Evolutionary conservation across 2,329 filamentous ascomycete species (phyloP).

Genomic region (Coniochaeta pulveracea): DNA sequence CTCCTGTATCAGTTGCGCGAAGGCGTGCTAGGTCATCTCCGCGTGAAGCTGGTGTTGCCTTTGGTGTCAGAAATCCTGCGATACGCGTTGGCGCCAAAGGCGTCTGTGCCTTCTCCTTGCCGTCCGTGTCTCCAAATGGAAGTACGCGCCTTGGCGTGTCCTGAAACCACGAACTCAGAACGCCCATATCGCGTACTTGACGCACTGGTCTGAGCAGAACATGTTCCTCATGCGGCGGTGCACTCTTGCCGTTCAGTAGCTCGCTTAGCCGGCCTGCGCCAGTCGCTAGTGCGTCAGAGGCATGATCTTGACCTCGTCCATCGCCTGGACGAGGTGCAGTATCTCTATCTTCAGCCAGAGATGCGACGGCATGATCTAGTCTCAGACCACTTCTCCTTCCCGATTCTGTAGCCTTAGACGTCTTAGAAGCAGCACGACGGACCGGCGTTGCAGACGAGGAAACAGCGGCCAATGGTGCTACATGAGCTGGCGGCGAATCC

Average conservation of each 20-base stretch:
- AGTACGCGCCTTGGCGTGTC: conserved; percentile 27
- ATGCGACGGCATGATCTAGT: not conserved
- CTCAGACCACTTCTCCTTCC: not conserved
- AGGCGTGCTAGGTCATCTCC: too few relatives aligned
- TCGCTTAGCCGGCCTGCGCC: conserved; percentile 15
- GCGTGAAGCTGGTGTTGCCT: too few relatives aligned
- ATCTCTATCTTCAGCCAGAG: conserved; percentile 1
- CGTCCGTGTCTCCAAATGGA: conserved; percentile 22
- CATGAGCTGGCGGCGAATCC: too few relatives aligned
- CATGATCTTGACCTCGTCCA: not conserved
- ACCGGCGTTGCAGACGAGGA: too few relatives aligned
- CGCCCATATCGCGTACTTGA: conserved; percentile 11
- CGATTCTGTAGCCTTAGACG: not conserved
- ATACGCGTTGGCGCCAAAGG: not conserved
- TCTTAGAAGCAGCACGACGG: conserved; percentile 4
- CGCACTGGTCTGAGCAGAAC: conserved; percentile 15
- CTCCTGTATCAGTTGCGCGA: conserved; percentile 4
- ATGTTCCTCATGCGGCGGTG: conserved; percentile 12
- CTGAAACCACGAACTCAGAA: conserved; percentile 12
- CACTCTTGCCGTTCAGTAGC: conserved; percentile 19
- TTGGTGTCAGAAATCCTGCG: conserved; percentile 2
- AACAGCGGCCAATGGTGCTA: too few relatives aligned
- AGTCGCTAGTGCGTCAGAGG: too few relatives aligned
- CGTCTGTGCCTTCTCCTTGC: not conserved
- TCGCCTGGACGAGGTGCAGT: not conserved